These are phyloP conservation scores for Rhododendron simsii DNA, from an alignment of 148 eudicot genomes.

Conservation along the genomic window DNA sequence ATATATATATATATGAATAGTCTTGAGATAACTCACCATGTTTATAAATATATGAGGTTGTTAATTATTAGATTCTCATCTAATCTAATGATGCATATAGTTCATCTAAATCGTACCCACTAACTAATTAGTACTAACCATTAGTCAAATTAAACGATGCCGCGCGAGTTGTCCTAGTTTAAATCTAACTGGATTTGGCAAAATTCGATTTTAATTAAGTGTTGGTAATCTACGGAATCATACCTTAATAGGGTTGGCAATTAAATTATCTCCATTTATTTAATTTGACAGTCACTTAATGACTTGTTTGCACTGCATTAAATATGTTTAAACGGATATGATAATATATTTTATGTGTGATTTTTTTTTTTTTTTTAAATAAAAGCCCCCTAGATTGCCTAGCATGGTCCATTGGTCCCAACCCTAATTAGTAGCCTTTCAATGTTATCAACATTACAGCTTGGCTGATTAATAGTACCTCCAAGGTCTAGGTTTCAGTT, in stretches of 20 bases:
- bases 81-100: neutral
- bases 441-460: neutral
- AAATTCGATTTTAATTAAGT: neutral
- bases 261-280: neutral
- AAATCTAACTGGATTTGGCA: neutral
- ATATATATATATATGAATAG: neutral
- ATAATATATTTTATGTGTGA: neutral
- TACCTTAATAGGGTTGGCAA: neutral
- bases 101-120: conserved; percentile 2
- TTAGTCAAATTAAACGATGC: neutral
- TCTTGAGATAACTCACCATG: neutral
- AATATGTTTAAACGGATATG: neutral
- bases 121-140: neutral
- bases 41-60: neutral
- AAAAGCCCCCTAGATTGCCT: conserved; percentile 1
- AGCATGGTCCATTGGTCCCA: neutral
- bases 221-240: neutral
- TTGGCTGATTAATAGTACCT: neutral
- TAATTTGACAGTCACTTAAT: neutral
- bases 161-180: neutral
- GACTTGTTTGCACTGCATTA: neutral
- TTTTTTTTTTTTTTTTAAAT: no score
- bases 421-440: neutral
- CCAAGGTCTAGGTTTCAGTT: neutral
- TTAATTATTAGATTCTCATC: neutral